Evolutionary conservation across 768 basidiomycete species (phyloP).

Genomic region (Suillus americanus): DNA sequence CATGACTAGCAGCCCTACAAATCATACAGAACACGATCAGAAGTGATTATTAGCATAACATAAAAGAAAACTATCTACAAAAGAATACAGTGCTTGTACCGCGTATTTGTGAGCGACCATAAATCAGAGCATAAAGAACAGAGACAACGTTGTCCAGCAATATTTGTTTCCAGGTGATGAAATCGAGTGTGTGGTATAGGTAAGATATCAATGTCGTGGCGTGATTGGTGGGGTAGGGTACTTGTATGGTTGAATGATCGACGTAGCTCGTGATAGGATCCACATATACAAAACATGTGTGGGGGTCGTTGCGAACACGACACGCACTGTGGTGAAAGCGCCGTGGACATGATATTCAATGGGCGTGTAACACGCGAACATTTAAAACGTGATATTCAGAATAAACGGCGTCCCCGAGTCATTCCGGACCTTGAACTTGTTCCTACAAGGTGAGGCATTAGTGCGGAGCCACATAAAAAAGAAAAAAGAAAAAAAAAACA

Average conservation of each 20-base stretch:
- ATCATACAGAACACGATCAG: not conserved
- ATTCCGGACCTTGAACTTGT: slow-evolving; percentile 15
- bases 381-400: slow-evolving; percentile 16
- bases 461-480: not conserved
- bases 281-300: not conserved
- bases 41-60: not conserved
- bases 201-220: not conserved
- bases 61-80: slow-evolving; percentile 3
- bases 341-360: not conserved
- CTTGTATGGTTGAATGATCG: not conserved
- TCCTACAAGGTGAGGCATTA: slow-evolving; percentile 11
- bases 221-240: not conserved
- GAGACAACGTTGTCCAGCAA: not conserved
- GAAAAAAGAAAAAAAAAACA: not conserved
- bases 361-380: not conserved
- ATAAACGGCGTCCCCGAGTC: not conserved
- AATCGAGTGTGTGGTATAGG: not conserved
- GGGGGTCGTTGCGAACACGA: not conserved
- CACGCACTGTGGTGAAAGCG: not conserved
- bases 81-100: not conserved
- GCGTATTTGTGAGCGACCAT: not conserved
- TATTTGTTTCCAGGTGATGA: not conserved
- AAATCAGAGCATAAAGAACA: slow-evolving; percentile 1
- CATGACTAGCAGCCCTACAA: not conserved
- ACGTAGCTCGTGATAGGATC: not conserved